A percentile compares a stretch with the other conserved stretches of the same genome.
Evolutionary conservation across 257 asterid species (phyloP).

Genomic region (Ehretia macrophylla): DNA sequence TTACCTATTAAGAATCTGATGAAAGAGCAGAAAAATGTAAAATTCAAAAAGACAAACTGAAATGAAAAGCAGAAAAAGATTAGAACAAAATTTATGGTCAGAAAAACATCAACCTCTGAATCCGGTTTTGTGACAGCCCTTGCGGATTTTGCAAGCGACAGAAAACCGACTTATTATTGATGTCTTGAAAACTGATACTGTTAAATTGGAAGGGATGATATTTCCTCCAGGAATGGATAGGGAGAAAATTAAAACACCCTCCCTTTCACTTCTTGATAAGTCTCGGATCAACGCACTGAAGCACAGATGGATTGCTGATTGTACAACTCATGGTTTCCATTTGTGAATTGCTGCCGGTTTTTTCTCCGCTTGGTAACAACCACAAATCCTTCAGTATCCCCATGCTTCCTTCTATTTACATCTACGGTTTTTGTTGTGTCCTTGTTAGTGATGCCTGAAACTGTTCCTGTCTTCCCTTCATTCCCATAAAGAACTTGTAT

Average conservation of each 20-base stretch:
- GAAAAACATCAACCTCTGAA: no score
- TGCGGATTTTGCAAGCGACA: not conserved
- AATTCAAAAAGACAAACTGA: no score
- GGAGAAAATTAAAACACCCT: not conserved
- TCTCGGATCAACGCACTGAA: slow-evolving; percentile 62
- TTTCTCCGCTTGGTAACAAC: slow-evolving; percentile 80
- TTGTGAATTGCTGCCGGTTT: slow-evolving; percentile 70
- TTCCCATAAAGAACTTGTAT: slow-evolving; percentile 60
- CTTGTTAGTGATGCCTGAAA: slow-evolving; percentile 23
- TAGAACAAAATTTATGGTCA: not conserved
- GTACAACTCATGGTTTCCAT: slow-evolving; percentile 62
- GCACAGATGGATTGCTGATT: slow-evolving; percentile 81
- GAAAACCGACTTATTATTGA: not conserved
- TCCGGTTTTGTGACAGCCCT: no score
- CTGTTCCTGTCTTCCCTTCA: slow-evolving; percentile 34
- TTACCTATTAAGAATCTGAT: no score
- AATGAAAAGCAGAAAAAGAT: not conserved
- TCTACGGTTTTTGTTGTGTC: slow-evolving; percentile 29
- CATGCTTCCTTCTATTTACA: slow-evolving; percentile 33
- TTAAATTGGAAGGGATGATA: no score
- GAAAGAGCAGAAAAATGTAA: no score
- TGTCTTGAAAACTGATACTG: not conserved
- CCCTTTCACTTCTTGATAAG: not conserved
- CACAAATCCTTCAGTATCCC: slow-evolving; percentile 88
- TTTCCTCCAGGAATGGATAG: no score